Evolutionary conservation across 2,329 filamentous ascomycete species (phyloP).

Genomic region (Penicillium nordicum): DNA sequence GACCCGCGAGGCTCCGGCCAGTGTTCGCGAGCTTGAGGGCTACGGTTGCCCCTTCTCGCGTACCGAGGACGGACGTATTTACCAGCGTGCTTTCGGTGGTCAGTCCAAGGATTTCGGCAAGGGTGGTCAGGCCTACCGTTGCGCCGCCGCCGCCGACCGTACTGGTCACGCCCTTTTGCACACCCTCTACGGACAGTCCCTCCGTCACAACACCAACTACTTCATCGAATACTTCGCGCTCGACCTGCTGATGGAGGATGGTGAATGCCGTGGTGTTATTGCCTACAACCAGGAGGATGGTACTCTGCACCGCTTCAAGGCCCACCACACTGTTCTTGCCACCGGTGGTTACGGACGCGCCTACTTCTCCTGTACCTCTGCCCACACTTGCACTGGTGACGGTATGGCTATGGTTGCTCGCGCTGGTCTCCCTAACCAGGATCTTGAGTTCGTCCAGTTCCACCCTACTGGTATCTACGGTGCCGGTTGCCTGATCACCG

Average conservation of each 20-base stretch:
- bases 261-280: conserved; percentile 91
- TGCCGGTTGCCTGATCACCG: conserved; percentile 94
- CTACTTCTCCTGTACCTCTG: conserved; percentile 97
- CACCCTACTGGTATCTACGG: conserved; percentile 99
- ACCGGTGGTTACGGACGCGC: conserved; percentile 97
- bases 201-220: conserved; percentile 98
- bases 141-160: conserved; percentile 92
- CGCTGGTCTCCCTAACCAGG: conserved; percentile 96
- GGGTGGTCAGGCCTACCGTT: conserved; percentile 96
- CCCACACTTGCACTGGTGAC: conserved; percentile 97
- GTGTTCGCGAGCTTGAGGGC: conserved; percentile 92
- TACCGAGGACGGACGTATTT: conserved; percentile 95
- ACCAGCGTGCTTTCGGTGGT: conserved; percentile 97
- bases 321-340: conserved; percentile 93
- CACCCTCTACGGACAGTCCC: conserved; percentile 95
- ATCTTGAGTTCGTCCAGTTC: conserved; percentile 99
- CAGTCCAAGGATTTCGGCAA: conserved; percentile 94
- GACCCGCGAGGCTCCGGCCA: conserved; percentile 88
- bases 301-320: conserved; percentile 92
- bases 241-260: conserved; percentile 96
- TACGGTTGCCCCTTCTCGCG: conserved; percentile 91
- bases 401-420: conserved; percentile 99
- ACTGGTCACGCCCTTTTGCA: conserved; percentile 96
- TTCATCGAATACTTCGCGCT: conserved; percentile 99
- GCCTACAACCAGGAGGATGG: conserved; percentile 99